These are phyloP conservation scores for Auricularia sp. DNA, from an alignment of 768 basidiomycete species.

Conservation along the genomic window DNA sequence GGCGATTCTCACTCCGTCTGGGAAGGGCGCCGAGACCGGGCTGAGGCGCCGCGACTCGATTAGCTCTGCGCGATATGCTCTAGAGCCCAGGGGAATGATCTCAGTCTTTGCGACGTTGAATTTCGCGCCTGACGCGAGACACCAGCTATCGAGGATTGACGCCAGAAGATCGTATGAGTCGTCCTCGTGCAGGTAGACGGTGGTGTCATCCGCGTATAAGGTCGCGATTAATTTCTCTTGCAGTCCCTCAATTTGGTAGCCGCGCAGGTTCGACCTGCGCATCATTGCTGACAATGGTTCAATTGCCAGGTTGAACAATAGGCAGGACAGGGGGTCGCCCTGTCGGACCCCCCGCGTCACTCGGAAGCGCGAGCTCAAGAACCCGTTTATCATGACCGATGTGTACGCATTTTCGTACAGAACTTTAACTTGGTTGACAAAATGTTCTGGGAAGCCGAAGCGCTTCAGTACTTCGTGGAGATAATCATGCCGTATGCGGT, in stretches of 20 bases:
- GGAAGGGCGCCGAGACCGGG: constrained; percentile 4
- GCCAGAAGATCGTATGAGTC: constrained; percentile 21
- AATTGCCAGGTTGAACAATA: constrained; percentile 32
- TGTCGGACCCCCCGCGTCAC: constrained; percentile 27
- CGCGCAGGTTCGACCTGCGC: constrained; percentile 16
- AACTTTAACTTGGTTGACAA: constrained; percentile 17
- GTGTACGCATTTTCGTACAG: constrained; percentile 24
- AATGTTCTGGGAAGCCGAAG: constrained; percentile 5
- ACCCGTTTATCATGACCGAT: constrained; percentile 25
- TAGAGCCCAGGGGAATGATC: constrained; percentile 25
- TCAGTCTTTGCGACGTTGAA: constrained; percentile 35
- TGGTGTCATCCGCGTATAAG: constrained; percentile 34
- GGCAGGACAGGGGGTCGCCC: constrained; percentile 31
- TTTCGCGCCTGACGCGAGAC: constrained; percentile 27
- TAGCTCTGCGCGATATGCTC: constrained; percentile 11
- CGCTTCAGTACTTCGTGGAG: constrained; percentile 7
- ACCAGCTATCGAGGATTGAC: constrained; percentile 29
- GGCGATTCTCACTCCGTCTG: constrained; percentile 17
- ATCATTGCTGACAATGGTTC: constrained; percentile 28
- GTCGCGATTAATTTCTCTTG: constrained; percentile 8
- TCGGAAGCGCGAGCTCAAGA: constrained; percentile 15
- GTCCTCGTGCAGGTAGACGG: constrained; percentile 21
- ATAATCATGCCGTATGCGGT: constrained; percentile 13
- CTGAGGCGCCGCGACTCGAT: not conserved
- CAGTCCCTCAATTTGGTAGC: constrained; percentile 12